These are phyloP conservation scores for Vaccinium macrocarpon DNA, from an alignment of 148 eudicot species.

Conservation along the genomic window DNA sequence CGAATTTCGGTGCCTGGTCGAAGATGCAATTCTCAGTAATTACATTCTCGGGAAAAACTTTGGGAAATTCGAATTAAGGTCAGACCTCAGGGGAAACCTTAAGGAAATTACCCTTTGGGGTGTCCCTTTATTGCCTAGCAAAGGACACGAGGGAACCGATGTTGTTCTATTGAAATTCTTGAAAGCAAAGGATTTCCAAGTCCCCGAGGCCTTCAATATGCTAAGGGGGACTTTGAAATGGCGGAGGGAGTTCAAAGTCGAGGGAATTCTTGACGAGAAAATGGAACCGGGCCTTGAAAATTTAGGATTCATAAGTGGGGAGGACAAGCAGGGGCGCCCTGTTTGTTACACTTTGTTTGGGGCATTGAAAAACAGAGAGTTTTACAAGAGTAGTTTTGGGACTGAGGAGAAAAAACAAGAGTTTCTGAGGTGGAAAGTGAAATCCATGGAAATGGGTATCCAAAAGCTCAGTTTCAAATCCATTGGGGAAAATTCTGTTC, in stretches of 20 bases:
- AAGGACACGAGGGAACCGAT: slow-evolving; percentile 52
- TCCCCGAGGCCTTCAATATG: slow-evolving; percentile 53
- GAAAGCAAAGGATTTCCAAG: slow-evolving; percentile 52
- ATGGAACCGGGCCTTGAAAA: slow-evolving; percentile 30
- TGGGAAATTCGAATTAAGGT: background rate
- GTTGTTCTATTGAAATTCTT: slow-evolving; percentile 56
- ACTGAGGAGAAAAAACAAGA: slow-evolving; percentile 32
- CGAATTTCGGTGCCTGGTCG: slow-evolving; percentile 49
- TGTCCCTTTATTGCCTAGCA: slow-evolving; percentile 72
- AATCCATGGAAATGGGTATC: slow-evolving; percentile 57
- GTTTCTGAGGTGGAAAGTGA: slow-evolving; percentile 72
- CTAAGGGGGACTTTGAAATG: slow-evolving; percentile 56
- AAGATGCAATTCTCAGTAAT: slow-evolving; percentile 48
- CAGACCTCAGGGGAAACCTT: slow-evolving; percentile 20
- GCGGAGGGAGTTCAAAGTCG: slow-evolving; percentile 45
- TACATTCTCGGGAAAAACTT: slow-evolving; percentile 19
- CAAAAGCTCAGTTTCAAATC: slow-evolving; percentile 42
- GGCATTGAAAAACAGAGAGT: slow-evolving; percentile 37
- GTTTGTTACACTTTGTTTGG: slow-evolving; percentile 53
- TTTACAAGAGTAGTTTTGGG: slow-evolving; percentile 36
- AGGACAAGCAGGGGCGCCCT: slow-evolving; percentile 62
- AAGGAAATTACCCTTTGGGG: slow-evolving; percentile 66
- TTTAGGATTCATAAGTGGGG: slow-evolving; percentile 34
- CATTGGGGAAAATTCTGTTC: slow-evolving; percentile 48
- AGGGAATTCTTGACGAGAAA: slow-evolving; percentile 36